phyloP scores from a whole-genome alignment of 192 early-diverging fungal genomes.

The Gigaspora rosea region DNA sequence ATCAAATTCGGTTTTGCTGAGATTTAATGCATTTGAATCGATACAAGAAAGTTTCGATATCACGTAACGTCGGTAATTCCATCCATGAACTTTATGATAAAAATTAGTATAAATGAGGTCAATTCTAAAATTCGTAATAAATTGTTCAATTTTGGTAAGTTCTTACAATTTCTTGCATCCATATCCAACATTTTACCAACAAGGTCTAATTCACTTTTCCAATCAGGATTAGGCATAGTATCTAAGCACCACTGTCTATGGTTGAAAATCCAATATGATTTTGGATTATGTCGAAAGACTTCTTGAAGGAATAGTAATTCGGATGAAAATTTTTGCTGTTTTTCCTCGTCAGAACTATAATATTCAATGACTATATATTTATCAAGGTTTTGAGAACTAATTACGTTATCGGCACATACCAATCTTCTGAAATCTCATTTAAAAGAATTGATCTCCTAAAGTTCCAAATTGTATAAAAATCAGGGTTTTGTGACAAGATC shows the following conservation, averaged over 20 bases:
- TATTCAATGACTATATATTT: not conserved
- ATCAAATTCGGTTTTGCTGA: constrained; percentile 72
- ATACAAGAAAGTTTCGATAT: constrained; percentile 49
- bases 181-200: constrained; percentile 77
- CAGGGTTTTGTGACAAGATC: constrained; percentile 82
- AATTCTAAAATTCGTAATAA: no score
- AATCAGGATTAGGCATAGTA: constrained; percentile 71
- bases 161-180: constrained; percentile 91
- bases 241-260: constrained; percentile 92
- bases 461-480: constrained; percentile 96
- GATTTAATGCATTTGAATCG: constrained; percentile 32
- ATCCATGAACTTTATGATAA: constrained; percentile 79
- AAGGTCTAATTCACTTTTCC: constrained; percentile 78
- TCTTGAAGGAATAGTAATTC: constrained; percentile 83
- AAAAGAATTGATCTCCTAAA: constrained; percentile 75
- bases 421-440: constrained; percentile 43
- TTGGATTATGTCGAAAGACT: constrained; percentile 75
- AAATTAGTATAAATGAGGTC: not conserved
- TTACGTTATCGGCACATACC: constrained; percentile 36
- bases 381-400: constrained; percentile 31
- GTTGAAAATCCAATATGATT: constrained; percentile 98
- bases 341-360: constrained; percentile 37
- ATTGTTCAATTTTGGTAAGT: not conserved
- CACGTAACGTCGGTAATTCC: constrained; percentile 95
- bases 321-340: constrained; percentile 45